Conservation (phyloP, 129 eudicot species). For the Glebionis coronaria region DNA sequence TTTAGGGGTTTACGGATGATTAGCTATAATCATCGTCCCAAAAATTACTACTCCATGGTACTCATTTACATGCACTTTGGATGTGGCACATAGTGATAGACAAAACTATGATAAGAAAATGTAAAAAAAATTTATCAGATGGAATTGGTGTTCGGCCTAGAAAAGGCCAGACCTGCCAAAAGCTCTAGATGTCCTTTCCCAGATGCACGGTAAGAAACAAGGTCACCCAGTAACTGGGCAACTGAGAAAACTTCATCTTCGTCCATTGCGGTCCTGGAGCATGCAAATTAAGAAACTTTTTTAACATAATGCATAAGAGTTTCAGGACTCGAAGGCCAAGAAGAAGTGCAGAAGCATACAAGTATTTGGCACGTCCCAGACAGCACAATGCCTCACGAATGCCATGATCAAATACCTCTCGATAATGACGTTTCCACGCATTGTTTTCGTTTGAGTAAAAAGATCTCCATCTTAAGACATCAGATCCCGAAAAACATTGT, state of each 20-base stretch:
- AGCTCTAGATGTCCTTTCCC: conserved; percentile 77
- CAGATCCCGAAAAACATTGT: conserved; percentile 63
- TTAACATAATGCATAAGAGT: background rate
- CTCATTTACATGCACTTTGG: background rate
- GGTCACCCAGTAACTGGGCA: conserved; percentile 71
- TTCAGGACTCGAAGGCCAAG: conserved; percentile 9
- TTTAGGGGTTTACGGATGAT: background rate
- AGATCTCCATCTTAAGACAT: conserved; percentile 73
- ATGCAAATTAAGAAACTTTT: background rate
- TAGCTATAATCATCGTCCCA: too few relatives aligned
- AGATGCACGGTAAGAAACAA: conserved; percentile 77
- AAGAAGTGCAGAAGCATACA: conserved; percentile 41
- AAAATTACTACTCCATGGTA: too few relatives aligned
- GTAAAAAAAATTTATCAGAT: conserved; percentile 7
- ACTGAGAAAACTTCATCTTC: conserved; percentile 78
- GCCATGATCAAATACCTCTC: conserved; percentile 74
- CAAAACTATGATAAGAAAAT: background rate
- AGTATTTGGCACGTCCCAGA: conserved; percentile 72
- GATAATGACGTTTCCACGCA: conserved; percentile 72
- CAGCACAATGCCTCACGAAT: conserved; percentile 86
- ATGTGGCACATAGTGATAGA: too few relatives aligned
- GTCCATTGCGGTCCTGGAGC: conserved; percentile 48
- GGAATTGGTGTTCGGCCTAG: background rate
- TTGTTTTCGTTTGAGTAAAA: conserved; percentile 56
- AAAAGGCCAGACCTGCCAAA: conserved; percentile 58